phyloP scores from a whole-genome alignment of 2,329 filamentous ascomycete species.

The Amylocarpus encephaloides region DNA sequence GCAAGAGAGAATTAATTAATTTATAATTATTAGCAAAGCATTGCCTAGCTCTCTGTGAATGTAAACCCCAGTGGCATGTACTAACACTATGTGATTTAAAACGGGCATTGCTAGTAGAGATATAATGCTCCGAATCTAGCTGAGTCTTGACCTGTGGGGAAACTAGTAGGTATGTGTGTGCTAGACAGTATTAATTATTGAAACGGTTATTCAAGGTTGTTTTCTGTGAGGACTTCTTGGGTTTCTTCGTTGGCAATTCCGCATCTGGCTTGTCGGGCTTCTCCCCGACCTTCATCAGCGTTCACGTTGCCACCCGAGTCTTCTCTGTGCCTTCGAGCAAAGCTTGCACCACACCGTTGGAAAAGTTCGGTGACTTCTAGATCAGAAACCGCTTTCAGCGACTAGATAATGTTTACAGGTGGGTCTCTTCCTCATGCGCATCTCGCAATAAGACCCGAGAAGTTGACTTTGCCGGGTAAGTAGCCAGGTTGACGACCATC shows the following conservation, averaged over 20 bases:
- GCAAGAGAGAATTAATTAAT: no score
- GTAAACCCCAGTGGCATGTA: no score
- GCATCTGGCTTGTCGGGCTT: conserved; percentile 36
- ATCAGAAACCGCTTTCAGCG: conserved; percentile 45
- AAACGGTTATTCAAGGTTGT: conserved; percentile 53
- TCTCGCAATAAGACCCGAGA: conserved; percentile 57
- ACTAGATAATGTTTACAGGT: conserved; percentile 58
- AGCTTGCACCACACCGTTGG: conserved; percentile 53
- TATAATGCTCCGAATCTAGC: no score
- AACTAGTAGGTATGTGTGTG: no score
- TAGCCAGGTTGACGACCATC: conserved; percentile 62
- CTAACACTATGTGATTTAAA: no score
- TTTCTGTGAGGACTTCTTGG: conserved; percentile 37
- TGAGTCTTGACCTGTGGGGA: no score
- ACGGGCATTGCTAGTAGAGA: no score
- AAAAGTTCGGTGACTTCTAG: conserved; percentile 34
- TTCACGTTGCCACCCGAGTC: conserved; percentile 60
- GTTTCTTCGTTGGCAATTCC: conserved; percentile 33
- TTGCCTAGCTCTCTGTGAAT: no score
- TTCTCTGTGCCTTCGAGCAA: conserved; percentile 61
- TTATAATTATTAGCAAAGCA: no score
- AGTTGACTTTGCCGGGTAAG: conserved; percentile 56
- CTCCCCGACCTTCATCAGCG: conserved; percentile 52
- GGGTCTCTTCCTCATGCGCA: conserved; percentile 47
- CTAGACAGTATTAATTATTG: conserved; percentile 29